phyloP scores from a whole-genome alignment of 306 rosid species.

The Quercus mongolica region DNA sequence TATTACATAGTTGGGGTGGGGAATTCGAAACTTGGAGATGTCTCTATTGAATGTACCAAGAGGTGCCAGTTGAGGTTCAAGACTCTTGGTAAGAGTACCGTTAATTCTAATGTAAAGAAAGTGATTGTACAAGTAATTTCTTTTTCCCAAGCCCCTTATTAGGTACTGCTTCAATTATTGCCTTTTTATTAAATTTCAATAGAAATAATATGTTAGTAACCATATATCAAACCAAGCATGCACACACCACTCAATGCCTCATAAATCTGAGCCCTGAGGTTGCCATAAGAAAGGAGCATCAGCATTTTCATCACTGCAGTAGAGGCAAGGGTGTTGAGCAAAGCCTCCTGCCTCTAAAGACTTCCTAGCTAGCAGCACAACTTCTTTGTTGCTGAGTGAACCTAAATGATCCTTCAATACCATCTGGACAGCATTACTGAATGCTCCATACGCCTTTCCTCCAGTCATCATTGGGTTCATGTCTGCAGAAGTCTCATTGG shows the following conservation, averaged over 20 bases:
- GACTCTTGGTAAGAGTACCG: too few species aligned
- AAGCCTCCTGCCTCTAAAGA: not conserved
- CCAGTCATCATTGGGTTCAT: slow-evolving; percentile 38
- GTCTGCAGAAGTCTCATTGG: slow-evolving; percentile 74
- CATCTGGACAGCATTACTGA: not conserved
- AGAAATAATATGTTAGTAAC: too few species aligned
- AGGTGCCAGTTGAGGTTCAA: too few species aligned
- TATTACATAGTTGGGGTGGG: too few species aligned
- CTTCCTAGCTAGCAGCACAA: not conserved
- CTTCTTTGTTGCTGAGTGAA: not conserved
- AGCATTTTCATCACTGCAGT: not conserved
- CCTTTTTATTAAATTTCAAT: too few species aligned
- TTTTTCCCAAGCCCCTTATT: too few species aligned
- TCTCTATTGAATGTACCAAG: too few species aligned
- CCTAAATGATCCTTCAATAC: not conserved
- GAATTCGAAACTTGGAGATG: too few species aligned
- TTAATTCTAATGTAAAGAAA: too few species aligned
- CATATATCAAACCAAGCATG: too few species aligned
- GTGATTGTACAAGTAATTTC: too few species aligned
- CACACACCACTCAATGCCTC: not conserved
- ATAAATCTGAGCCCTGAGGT: slow-evolving; percentile 9
- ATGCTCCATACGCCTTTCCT: slow-evolving; percentile 65
- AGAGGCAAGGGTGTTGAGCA: slow-evolving; percentile 1
- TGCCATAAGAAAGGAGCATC: slow-evolving; percentile 53
- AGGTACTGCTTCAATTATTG: too few species aligned